Evolutionary conservation across 257 asterid species (phyloP).

Genomic region (Capsicum baccatum): DNA sequence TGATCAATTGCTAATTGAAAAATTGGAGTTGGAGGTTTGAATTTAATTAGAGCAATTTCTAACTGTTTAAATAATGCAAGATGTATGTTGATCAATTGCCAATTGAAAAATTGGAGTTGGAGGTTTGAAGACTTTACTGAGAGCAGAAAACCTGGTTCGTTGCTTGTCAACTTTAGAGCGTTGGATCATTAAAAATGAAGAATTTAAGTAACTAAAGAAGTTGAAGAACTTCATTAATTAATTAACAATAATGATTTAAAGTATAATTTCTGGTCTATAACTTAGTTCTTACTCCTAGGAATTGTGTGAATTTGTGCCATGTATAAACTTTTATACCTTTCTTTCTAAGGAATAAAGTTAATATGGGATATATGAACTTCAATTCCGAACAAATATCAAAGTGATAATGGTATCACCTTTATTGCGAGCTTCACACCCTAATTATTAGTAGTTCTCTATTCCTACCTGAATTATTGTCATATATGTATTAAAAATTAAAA

Average conservation of each 20-base stretch:
- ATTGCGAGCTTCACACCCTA: neutral
- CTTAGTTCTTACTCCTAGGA: neutral
- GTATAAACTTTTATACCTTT: neutral
- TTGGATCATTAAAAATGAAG: neutral
- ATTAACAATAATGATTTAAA: neutral
- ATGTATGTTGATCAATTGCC: neutral
- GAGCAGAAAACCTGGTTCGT: neutral
- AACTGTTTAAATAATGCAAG: constrained; percentile 5
- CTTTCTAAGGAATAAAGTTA: neutral
- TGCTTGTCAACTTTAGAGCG: neutral
- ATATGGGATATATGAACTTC: neutral
- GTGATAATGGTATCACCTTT: neutral
- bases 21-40: constrained; percentile 6
- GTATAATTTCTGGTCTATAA: neutral
- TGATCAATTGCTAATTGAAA: constrained; percentile 2
- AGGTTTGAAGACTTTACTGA: neutral
- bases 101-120: neutral
- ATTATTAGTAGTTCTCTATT: neutral
- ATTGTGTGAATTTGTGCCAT: neutral
- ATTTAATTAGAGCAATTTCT: neutral
- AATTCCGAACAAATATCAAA: neutral
- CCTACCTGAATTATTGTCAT: neutral
- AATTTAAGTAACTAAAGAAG: neutral
- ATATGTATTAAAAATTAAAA: neutral
- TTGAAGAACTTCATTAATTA: neutral